Conservation (phyloP, 2,329 filamentous ascomycete genomes). For the Colletotrichum musicola region DNA sequence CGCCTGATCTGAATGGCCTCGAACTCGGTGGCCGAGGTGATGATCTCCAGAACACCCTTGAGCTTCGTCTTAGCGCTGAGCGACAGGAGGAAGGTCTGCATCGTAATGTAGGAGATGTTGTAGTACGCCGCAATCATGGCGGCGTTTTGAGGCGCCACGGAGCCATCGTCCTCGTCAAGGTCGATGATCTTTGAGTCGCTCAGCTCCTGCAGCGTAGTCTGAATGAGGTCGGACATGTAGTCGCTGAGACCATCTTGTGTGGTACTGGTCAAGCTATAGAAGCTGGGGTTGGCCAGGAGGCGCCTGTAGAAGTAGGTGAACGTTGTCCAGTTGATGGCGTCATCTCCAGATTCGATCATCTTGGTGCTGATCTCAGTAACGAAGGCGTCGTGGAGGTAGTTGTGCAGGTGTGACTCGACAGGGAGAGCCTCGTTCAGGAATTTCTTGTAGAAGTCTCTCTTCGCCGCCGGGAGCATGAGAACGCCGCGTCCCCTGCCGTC, state of each 20-base stretch:
- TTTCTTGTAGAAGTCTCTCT: conserved; percentile 98
- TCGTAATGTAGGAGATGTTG: conserved; percentile 98
- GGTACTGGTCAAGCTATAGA: conserved; percentile 89
- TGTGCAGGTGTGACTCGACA: conserved; percentile 93
- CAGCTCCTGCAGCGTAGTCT: conserved; percentile 91
- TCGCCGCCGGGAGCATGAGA: conserved; percentile 95
- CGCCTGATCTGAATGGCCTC: conserved; percentile 94
- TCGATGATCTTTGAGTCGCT: conserved; percentile 96
- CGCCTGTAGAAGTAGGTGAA: conserved; percentile 99
- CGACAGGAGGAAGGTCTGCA: conserved; percentile 97
- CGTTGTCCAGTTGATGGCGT: conserved; percentile 98
- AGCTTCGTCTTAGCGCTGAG: conserved; percentile 90
- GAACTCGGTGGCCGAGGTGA: conserved; percentile 96
- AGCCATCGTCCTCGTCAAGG: conserved; percentile 93
- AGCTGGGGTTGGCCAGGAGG: conserved; percentile 94
- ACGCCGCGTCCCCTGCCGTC: conserved; percentile 90
- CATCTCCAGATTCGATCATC: conserved; percentile 94
- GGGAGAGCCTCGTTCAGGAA: conserved; percentile 96
- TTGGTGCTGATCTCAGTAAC: conserved; percentile 97
- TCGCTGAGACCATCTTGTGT: conserved; percentile 94
- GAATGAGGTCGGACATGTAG: conserved; percentile 93
- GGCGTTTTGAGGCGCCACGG: conserved; percentile 88
- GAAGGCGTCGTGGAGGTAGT: conserved; percentile 94
- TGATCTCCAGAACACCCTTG: conserved; percentile 96
- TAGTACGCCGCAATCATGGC: conserved; percentile 99